Percentiles rank a stretch among this genome's conserved stretches.
phyloP scores from a whole-genome alignment of 495 filamentous ascomycete genomes.

The Pyrenopolyporus hunteri region DNA sequence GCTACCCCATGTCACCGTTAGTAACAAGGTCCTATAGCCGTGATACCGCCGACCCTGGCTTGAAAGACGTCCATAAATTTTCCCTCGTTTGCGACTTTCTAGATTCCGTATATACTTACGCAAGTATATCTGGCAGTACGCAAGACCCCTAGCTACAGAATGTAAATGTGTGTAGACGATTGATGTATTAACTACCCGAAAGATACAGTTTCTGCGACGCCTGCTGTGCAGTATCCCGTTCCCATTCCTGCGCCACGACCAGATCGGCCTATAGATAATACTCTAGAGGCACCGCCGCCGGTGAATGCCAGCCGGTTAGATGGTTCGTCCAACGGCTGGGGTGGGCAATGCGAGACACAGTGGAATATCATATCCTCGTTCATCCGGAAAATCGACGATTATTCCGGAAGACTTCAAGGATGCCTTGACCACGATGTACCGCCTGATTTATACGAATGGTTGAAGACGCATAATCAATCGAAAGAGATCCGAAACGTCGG shows the following conservation, averaged over 20 bases:
- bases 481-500: constrained; percentile 17
- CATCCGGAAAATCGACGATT: constrained; percentile 13
- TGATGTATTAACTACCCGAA: constrained; percentile 7
- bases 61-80: constrained; percentile 7
- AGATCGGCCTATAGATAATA: background rate
- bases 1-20: background rate
- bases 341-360: constrained; percentile 8
- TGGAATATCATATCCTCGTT: constrained; percentile 19
- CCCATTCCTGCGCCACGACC: constrained; percentile 1
- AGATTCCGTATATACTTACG: background rate
- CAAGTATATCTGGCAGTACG: constrained; percentile 8
- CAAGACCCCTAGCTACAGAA: background rate
- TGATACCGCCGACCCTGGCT: background rate
- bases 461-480: constrained; percentile 1
- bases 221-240: background rate
- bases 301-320: constrained; percentile 8
- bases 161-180: background rate
- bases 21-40: background rate
- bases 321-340: constrained; percentile 1
- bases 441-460: constrained; percentile 8
- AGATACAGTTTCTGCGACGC: background rate
- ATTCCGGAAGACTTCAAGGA: constrained; percentile 14
- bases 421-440: background rate
- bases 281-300: background rate
- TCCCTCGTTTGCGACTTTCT: constrained; percentile 16